Evolutionary conservation across 805 yeast species (phyloP).

Genomic region (Yamadazyma tumulicola): DNA sequence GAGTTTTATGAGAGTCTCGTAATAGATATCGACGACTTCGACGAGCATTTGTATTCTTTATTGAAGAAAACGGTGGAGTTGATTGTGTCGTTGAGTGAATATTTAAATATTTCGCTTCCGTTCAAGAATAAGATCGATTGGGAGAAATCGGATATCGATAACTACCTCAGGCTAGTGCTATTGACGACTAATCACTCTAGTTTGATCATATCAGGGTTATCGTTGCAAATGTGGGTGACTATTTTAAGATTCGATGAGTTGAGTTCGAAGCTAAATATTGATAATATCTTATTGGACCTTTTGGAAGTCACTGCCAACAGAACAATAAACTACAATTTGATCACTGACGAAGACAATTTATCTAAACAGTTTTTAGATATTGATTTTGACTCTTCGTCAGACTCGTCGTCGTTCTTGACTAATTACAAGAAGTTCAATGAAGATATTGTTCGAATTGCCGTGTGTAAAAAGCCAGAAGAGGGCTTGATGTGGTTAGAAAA

Average conservation of each 20-base stretch:
- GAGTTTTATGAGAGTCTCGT: slow-evolving; percentile 61
- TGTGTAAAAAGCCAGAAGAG: slow-evolving; percentile 80
- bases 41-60: slow-evolving; percentile 76
- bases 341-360: slow-evolving; percentile 59
- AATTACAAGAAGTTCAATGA: slow-evolving; percentile 83
- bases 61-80: slow-evolving; percentile 89
- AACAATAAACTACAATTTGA: slow-evolving; percentile 67
- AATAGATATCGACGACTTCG: slow-evolving; percentile 65
- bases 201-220: slow-evolving; percentile 83
- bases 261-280: slow-evolving; percentile 53
- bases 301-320: slow-evolving; percentile 77
- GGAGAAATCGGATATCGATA: slow-evolving; percentile 59
- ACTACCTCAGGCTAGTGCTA: slow-evolving; percentile 70
- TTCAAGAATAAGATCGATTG: slow-evolving; percentile 41
- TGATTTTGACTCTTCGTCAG: slow-evolving; percentile 87
- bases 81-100: slow-evolving; percentile 83
- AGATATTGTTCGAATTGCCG: slow-evolving; percentile 83
- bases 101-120: slow-evolving; percentile 49
- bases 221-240: slow-evolving; percentile 92
- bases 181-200: slow-evolving; percentile 82
- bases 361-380: slow-evolving; percentile 68
- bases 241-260: slow-evolving; percentile 78
- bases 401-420: slow-evolving; percentile 67
- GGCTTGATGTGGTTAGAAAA: slow-evolving; percentile 80
- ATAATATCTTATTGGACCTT: slow-evolving; percentile 58